Evolutionary conservation across 345 rosid genomes (phyloP), one percentile per base, ranked within the genome.

Genomic region (Syzygium aqueum): DNA sequence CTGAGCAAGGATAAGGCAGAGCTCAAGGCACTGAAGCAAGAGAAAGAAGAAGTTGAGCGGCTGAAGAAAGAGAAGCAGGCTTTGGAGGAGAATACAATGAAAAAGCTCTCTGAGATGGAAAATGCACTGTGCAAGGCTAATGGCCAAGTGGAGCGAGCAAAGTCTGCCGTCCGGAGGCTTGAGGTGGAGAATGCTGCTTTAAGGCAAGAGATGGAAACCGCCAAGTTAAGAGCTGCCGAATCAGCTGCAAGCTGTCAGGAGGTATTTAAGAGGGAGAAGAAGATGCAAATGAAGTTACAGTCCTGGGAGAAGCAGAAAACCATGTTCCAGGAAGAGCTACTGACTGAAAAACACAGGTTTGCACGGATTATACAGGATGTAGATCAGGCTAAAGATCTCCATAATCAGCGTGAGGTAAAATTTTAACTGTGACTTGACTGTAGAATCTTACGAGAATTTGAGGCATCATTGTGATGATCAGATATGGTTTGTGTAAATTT

Each of bases 21-120:
- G 86, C 97, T 97, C 85, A 96, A 95, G 91, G 91, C 94, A 30
- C 93, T 97, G 86, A 94, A 95, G 93, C 96, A 93, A 91, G 98
- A 95, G 90, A 96, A 94, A 90, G 96, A 96, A 90, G 97, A 96
- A 92, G 98, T 94, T 82, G 97, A 97, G 89, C 90, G 93, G 86
- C 93, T 92, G n/a, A 94, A 93, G 90, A 97, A 95, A 90, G 98
- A 97, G 90, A 96, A 94, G 90, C 95, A 93, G 88, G 87, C 90
- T 85, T 59, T 92, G 88, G 98, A 96, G 92, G 98, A 97, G 87
- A 97, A 82, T 88, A 94, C 95, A 19, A 92, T 91, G 94, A 97
- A 96, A 93, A 95, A 96, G 90, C 95, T 96, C 46, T 89, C 93
- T n/a, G 97, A 96, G 91, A 95, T 95, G 98, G 98, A 97, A 89